Evolutionary conservation across 78 protist genomes (phyloP).

Genomic region (Emiliania huxleyi): DNA sequence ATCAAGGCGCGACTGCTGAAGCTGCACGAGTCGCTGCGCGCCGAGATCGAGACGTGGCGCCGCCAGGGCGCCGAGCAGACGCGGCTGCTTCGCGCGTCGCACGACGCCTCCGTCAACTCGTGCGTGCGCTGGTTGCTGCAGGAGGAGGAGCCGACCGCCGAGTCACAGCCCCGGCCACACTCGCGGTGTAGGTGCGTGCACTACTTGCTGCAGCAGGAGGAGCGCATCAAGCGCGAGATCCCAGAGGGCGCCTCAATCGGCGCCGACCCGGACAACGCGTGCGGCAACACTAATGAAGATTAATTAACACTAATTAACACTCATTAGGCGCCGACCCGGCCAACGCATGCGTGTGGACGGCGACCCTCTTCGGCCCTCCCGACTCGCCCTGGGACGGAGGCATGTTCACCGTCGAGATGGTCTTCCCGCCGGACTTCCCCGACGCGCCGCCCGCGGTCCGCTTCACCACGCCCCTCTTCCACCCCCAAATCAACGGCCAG

Average conservation of each 20-base stretch:
- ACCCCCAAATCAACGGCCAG: neutral
- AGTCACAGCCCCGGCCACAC: too few species aligned
- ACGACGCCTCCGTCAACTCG: neutral
- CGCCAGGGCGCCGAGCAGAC: neutral
- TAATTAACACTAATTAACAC: too few species aligned
- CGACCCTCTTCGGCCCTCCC: neutral
- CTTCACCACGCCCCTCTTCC: neutral
- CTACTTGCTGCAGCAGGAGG: conserved; percentile 16
- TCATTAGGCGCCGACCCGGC: neutral
- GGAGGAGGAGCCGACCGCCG: too few species aligned
- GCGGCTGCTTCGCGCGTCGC: neutral
- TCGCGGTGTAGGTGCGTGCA: too few species aligned
- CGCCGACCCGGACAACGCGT: neutral
- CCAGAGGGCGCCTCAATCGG: neutral
- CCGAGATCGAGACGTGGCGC: neutral
- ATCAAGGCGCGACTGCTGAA: neutral
- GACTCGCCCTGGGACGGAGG: neutral
- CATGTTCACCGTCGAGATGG: neutral
- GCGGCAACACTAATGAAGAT: too few species aligned
- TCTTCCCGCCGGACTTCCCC: conserved; percentile 23
- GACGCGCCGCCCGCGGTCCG: neutral
- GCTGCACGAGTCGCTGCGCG: neutral
- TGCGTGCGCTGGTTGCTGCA: neutral
- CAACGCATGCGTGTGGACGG: neutral
- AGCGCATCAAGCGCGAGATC: neutral